Evolutionary conservation across 148 eudicot genomes (phyloP), one percentile per base, ranked within the genome.

Genomic region (Nepenthes mirabilis): DNA sequence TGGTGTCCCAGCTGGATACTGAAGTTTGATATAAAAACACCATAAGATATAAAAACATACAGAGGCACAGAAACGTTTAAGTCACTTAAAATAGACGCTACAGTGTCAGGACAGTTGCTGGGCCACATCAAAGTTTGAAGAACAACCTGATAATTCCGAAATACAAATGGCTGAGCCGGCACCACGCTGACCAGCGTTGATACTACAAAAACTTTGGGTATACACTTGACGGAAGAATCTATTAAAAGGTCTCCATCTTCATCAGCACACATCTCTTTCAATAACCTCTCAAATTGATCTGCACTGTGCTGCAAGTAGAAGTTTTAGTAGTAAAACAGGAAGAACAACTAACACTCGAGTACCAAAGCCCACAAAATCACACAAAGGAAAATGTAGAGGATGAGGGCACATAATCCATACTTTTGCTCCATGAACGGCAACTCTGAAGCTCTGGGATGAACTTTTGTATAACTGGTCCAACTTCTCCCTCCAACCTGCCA

Each of bases 351-450:
- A 55, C 36, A 32, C 36, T 11, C 13, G 11, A 33, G 13, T 34
- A 33, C 8, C 6, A 55, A 32, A 55, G 10, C 58, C 2, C 11
- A 9, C 36, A 55, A 33, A 34, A 23, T 3, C 35, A 33, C 11
- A 34, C 58, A 32, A 32, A 14, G 13, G 6, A 55, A 33, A 14
- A 32, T 34, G 36, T 8, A 2, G 37, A 55, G 58, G 36, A 10
- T 7, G 11, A 3, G 43, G 6, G 35, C 36, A 61, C 52, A 52
- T 14, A 63, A 45, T 13, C 40, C 87, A 63, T 84, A 94, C 99
- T 76, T 94, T 94, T 58, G 99, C 94, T 66, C 99, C 99, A 83
- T 89, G 99, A 35, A 94, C 99, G 56, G 94, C 99, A 64, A 94
- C 91, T 75, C 99, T 85, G 69, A 94, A 87, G 56, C 86, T 85